Base-by-base conservation (phyloP, 2,329 filamentous ascomycete genomes). In the Sphaerostilbella broomeana region DNA sequence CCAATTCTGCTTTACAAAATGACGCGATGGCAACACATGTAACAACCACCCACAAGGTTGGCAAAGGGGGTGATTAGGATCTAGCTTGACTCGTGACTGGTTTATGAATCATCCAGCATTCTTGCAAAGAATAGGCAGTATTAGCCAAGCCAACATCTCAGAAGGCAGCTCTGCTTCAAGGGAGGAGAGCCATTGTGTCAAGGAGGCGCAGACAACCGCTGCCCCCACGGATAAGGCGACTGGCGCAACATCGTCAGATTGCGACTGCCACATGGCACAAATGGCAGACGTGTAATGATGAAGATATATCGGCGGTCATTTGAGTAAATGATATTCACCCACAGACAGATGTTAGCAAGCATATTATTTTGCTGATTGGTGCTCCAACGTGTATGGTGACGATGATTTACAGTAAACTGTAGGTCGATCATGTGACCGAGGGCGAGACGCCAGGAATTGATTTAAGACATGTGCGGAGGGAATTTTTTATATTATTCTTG, bases 1-100 rank as follows among this genome's bases (percentile, higher is more conserved):
- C 47, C 21, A 34, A 49, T 16, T 54, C 52, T 2, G 49, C 43
- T 13, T 30, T 51, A 3, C 44, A 50, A 4, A 57, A 43, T 2
- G 38, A 43, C 2, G 40, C 38, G 1, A 26, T 16, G 3, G 36
- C 27, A 13, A 49, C n/a, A 13, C 40, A 37, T 2, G 17, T 24
- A 1, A 46, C 46, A 27, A 47, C 16, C 0, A 43, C 6, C 49
- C 52, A 53, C 24, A 30, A 20, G 11, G 17, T 25, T 8, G 16
- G 26, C 11, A 16, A 1, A 8, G 40, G 10, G 18, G 24, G 12
- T 5, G 34, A 16, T 19, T 8, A 6, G 10, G 20, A n/a, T 20
- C n/a, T 24, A 6, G 24, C 18, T 12, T 29, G 26, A 13, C 18
- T 35, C 1, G 21, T 15, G 24, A 26, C 15, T 29, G 20, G 16